These are phyloP conservation scores for Mucor velutinosus DNA, from an alignment of 371 early-diverging fungal species.

Conservation along the genomic window DNA sequence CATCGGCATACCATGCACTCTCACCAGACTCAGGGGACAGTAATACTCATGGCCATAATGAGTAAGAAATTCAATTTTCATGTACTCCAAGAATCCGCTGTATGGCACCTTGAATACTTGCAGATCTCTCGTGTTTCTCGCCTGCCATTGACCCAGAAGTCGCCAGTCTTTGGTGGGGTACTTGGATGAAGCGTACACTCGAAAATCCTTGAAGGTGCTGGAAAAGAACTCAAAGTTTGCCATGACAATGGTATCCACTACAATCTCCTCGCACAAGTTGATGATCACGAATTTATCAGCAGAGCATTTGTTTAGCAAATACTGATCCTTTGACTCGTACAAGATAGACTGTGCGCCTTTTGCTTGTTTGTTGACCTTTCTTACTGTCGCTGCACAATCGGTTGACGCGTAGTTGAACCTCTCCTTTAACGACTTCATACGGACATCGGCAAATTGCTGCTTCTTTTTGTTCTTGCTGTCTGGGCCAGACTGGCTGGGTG, in stretches of 20 bases:
- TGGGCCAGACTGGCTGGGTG: conserved; percentile 21
- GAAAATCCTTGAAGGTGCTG: conserved; percentile 88
- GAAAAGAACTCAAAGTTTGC: conserved; percentile 97
- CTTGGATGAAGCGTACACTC: conserved; percentile 74
- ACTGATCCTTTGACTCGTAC: conserved; percentile 87
- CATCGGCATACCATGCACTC: conserved; percentile 91
- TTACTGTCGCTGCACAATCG: conserved; percentile 92
- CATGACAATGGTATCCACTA: conserved; percentile 86
- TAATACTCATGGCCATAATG: conserved; percentile 93
- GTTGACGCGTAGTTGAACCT: conserved; percentile 92
- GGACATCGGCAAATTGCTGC: conserved; percentile 25
- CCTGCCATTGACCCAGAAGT: conserved; percentile 79
- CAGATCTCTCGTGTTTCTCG: conserved; percentile 79
- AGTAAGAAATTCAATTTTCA: conserved; percentile 85
- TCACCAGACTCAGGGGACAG: conserved; percentile 89
- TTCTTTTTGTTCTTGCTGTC: conserved; percentile 9
- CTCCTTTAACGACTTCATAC: conserved; percentile 65
- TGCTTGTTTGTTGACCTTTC: conserved; percentile 83
- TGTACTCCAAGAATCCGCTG: conserved; percentile 79
- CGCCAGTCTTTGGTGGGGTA: conserved; percentile 91
- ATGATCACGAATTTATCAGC: conserved; percentile 84
- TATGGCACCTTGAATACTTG: conserved; percentile 80
- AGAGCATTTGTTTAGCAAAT: conserved; percentile 91
- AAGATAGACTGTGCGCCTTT: conserved; percentile 83
- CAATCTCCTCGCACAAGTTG: conserved; percentile 92